Evolutionary conservation across 306 rosid genomes (phyloP), one percentile per base, ranked within the genome.

Genomic region (Gleditsia sinensis): DNA sequence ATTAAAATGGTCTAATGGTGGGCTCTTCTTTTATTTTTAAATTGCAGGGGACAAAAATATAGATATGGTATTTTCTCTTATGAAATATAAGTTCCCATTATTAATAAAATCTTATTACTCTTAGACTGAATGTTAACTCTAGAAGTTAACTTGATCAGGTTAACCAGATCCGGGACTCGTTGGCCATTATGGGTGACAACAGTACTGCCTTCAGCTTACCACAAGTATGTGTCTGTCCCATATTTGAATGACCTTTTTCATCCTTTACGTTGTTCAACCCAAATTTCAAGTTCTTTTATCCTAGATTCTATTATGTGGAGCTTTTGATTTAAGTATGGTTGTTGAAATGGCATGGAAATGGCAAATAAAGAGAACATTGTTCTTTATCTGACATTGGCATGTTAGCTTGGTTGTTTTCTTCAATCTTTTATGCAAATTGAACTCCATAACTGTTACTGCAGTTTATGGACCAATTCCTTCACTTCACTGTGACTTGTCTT

Each of bases 171-270:
- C 88, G 99, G 62, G 95, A 94, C 40, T 94, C 97, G 17, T 82
- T 94, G 82, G 97, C 97, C 84, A 71, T 88, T 28, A 94, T 92
- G 99, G 99, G 99, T 68, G 90, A 90, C 81, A 90, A 92, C 81
- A 94, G 93, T 63, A 94, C 99, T 43, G 99, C 97, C 50, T 94
- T 94, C 76, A 90, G 96, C 81, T 82, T 94, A 78, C 99, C 99
- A 9, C 99, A 94, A 85, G 99, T 94, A 90, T 46, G 92, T 64
- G 3, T 81, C 62, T 43, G 9, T 28, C 21, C 70, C 53, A 28
- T 21, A 17, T 69, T 77, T 49, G 19, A 50, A 69, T 63, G 20
- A 23, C 37, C 62, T 59, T 64, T 43, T 20, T 69, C 10, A 51
- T 76, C 63, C n/a, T 20, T 71, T 48, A 36, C 59, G 51, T 19